Base-by-base conservation (phyloP, 495 filamentous ascomycete species). In the Penicillium bialowiezense region DNA sequence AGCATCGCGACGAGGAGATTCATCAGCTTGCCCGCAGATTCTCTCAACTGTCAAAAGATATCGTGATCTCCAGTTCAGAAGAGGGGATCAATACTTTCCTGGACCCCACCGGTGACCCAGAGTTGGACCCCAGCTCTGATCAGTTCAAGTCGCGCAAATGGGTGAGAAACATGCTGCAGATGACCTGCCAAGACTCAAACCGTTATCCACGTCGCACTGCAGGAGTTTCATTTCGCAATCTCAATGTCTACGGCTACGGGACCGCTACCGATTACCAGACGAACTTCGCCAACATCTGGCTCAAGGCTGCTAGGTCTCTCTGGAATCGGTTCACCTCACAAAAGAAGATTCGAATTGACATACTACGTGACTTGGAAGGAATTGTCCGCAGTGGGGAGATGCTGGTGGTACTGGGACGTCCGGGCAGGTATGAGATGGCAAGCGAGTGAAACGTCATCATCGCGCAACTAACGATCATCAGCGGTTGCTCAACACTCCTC, bases 301-400 rank as follows among this genome's bases (percentile, higher is more conserved):
- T 88, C 26, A 79, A 82, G 39, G 64, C 58, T 7, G 58, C 68
- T 20, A 74, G 76, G 3, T 55, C 72, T 35, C 45, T 75, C 3
- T 73, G 76, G 31, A 73, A 70, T 41, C 13, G 74, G 1, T 52
- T 84, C 13, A 83, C 81, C 6, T 47, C 62, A 42, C 70, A 74
- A 4, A 66, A 80, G 54, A 80, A 79, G 44, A 56, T 66, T 13
- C 84, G 86, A 51, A 88, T 91, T 47, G 84, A 90, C 52, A 70
- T 93, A 50, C 62, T 92, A 51, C 81, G 79, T n/a, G 70, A 85
- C 55, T 90, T 91, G 55, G 86, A 91, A 50, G 89, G 88, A 2
- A 55, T 91, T n/a, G 80, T 91, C 9, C 71, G 75, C 41, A 81
- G 76, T 55, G 89, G 89, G 15, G 89, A 91, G 71, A 90, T 93